Evolutionary conservation across 1,139 yeast species (phyloP).

Genomic region (Chernovozyma aurita): DNA sequence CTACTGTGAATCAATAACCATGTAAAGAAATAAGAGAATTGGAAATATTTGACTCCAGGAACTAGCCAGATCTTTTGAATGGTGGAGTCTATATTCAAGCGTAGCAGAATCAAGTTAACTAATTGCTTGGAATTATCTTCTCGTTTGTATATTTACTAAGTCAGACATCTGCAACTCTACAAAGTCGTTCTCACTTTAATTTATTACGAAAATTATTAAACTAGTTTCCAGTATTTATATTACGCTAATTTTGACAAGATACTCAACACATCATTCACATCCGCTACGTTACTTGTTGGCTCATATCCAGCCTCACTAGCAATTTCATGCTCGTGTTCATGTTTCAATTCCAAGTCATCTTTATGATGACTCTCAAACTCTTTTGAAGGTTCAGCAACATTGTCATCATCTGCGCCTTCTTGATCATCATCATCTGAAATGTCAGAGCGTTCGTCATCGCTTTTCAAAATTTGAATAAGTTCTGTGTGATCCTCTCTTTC

Average conservation of each 20-base stretch:
- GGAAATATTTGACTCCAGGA: no score
- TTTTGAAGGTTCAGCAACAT: slow-evolving; percentile 15
- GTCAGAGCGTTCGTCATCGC: slow-evolving; percentile 19
- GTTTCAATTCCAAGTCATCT: slow-evolving; percentile 29
- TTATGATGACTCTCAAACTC: slow-evolving; percentile 21
- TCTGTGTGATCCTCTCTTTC: slow-evolving; percentile 33
- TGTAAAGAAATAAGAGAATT: no score
- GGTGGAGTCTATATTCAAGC: no score
- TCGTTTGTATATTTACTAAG: no score
- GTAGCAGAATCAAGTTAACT: no score
- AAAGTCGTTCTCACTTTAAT: no score
- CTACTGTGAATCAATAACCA: no score
- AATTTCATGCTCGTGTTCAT: slow-evolving; percentile 16
- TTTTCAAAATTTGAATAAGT: slow-evolving; percentile 15
- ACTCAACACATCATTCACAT: slow-evolving; percentile 22
- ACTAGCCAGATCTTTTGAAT: no score
- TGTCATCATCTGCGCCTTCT: slow-evolving; percentile 15
- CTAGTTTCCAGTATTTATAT: no score
- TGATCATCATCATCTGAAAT: not conserved
- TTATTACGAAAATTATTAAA: no score
- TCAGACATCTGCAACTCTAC: no score
- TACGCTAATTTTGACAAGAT: slow-evolving; percentile 31
- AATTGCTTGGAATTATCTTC: no score
- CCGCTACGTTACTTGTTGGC: slow-evolving; percentile 9
- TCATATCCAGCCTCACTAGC: slow-evolving; percentile 19